Evolutionary conservation across 1,139 yeast genomes (phyloP).

Genomic region (Hyphopichia burtonii): DNA sequence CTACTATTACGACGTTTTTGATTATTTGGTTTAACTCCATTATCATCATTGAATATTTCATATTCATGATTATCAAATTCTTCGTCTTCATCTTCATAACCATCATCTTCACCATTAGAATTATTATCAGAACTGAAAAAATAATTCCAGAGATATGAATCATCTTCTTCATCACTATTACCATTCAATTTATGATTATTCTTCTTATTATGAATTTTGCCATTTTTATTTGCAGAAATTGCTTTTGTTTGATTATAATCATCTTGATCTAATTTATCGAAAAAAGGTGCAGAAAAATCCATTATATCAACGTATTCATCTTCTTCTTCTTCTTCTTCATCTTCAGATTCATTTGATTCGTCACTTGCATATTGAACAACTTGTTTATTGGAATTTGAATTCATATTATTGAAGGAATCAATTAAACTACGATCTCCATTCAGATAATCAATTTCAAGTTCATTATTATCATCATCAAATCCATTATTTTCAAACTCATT

Average conservation of each 20-base stretch:
- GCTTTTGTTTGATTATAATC: not conserved
- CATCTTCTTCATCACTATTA: constrained; percentile 45
- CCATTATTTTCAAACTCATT: constrained; percentile 50
- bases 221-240: not conserved
- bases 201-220: not conserved
- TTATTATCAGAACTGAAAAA: constrained; percentile 49
- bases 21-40: constrained; percentile 6
- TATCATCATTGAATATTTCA: constrained; percentile 17
- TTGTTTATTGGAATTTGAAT: constrained; percentile 19
- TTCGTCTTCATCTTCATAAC: constrained; percentile 7
- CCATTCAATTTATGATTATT: constrained; percentile 1
- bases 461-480: constrained; percentile 36
- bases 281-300: constrained; percentile 28
- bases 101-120: constrained; percentile 26
- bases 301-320: constrained; percentile 34
- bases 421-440: constrained; percentile 16
- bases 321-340: constrained; percentile 25
- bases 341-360: constrained; percentile 16
- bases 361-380: constrained; percentile 33
- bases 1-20: constrained; percentile 10
- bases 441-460: constrained; percentile 13
- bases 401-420: constrained; percentile 23
- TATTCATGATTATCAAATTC: constrained; percentile 8
- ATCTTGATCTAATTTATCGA: constrained; percentile 7
- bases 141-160: constrained; percentile 55